phyloP scores from a whole-genome alignment of 768 basidiomycete species.

The Trametes punicea region DNA sequence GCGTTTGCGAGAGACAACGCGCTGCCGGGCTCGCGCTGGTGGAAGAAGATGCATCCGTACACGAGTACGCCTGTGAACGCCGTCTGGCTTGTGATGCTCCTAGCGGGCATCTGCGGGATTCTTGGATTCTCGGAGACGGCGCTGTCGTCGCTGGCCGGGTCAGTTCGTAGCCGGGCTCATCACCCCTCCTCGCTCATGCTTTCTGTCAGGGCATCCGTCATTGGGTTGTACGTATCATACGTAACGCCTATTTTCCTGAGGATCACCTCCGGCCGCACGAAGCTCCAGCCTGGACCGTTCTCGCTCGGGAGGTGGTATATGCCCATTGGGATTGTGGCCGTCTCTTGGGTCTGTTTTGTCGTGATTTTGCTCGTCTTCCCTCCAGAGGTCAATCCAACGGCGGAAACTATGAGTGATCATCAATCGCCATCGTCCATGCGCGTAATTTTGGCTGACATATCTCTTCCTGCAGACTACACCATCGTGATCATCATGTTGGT shows the following conservation, averaged over 20 bases:
- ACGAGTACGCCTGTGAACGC: constrained; percentile 74
- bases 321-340: constrained; percentile 58
- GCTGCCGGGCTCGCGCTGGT: constrained; percentile 66
- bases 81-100: constrained; percentile 67
- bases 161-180: constrained; percentile 17
- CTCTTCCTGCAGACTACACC: constrained; percentile 51
- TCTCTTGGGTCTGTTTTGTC: constrained; percentile 65
- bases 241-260: constrained; percentile 66
- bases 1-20: constrained; percentile 75
- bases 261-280: constrained; percentile 63
- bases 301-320: constrained; percentile 56
- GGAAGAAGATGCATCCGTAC: constrained; percentile 56
- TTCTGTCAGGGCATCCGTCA: constrained; percentile 56
- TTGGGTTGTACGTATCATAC: constrained; percentile 68
- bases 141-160: constrained; percentile 67
- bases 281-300: constrained; percentile 58
- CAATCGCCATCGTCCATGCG: neutral
- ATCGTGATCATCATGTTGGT: constrained; percentile 64
- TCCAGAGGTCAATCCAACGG: constrained; percentile 35
- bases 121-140: constrained; percentile 65
- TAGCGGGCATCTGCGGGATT: constrained; percentile 55
- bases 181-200: neutral
- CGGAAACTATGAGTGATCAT: constrained; percentile 53
- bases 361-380: constrained; percentile 59
- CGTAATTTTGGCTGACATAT: too few relatives aligned